phyloP scores from a whole-genome alignment of 1,284 basidiomycete species.

The Ganoderma resinaceum region DNA sequence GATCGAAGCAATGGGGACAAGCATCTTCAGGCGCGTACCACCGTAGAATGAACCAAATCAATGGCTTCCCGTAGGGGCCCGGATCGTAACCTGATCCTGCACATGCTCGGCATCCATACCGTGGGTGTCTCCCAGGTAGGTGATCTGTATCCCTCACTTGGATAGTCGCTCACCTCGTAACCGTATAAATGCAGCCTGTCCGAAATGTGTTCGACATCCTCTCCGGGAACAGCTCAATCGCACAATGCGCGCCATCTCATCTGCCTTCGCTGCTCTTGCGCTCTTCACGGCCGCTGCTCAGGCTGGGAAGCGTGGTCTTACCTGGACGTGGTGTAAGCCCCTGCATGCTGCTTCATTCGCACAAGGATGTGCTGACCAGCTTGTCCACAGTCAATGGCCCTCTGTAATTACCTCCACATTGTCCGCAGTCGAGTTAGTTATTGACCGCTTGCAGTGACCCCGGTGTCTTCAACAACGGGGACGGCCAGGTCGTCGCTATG shows the following conservation, averaged over 20 bases:
- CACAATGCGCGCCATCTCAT: constrained; percentile 6
- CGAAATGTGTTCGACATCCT: not conserved
- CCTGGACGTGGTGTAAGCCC: constrained; percentile 2
- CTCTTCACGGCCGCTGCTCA: constrained; percentile 7
- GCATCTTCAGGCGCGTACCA: not conserved
- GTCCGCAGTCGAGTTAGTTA: not conserved
- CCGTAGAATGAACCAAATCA: not conserved
- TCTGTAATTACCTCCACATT: not conserved
- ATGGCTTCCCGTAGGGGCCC: not conserved
- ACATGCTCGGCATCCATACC: not conserved
- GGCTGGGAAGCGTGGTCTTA: constrained; percentile 11
- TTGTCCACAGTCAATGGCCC: not conserved
- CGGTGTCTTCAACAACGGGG: constrained; percentile 8
- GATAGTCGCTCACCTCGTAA: not conserved
- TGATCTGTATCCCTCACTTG: not conserved
- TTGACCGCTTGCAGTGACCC: not conserved
- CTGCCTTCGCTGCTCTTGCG: constrained; percentile 4
- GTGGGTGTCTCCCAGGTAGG: not conserved
- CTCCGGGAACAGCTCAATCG: not conserved
- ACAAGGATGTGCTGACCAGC: not conserved
- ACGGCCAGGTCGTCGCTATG: constrained; percentile 6
- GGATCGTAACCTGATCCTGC: constrained; percentile 4
- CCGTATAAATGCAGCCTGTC: not conserved
- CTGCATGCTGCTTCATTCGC: not conserved
- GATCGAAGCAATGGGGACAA: not conserved